Percentiles rank a stretch among this genome's conserved stretches.
Evolutionary conservation across 192 early-diverging fungal species (phyloP).

Genomic region (Pilaira anomala): DNA sequence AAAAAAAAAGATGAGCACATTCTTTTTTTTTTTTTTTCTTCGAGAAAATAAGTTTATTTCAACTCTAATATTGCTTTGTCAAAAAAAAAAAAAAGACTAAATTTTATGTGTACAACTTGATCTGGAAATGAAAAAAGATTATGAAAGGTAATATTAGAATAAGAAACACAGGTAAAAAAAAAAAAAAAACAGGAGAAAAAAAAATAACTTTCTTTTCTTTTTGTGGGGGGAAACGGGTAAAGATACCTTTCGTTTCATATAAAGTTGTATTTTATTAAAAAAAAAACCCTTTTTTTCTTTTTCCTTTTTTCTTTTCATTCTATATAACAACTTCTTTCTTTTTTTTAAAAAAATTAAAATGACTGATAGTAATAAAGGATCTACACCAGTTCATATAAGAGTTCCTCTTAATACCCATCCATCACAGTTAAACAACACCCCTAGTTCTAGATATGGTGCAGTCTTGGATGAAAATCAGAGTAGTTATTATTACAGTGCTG

Average conservation of each 20-base stretch:
- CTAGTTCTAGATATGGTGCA: background rate
- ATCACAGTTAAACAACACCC: constrained; percentile 1
- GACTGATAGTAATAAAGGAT: too few species aligned
- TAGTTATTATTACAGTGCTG: constrained; percentile 1
- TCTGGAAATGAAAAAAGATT: background rate
- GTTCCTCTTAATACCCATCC: constrained; percentile 18
- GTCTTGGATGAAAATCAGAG: background rate
- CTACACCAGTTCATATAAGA: background rate
- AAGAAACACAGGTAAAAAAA: background rate
- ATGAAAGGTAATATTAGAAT: background rate
- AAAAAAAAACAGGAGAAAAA: too few species aligned
- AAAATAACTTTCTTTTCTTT: too few species aligned
- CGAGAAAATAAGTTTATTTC: too few species aligned
- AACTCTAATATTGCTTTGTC: too few species aligned
- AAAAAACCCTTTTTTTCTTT: constrained; percentile 1
- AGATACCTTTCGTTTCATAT: too few species aligned
- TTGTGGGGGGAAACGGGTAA: too few species aligned
- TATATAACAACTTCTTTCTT: background rate
- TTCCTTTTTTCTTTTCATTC: background rate
- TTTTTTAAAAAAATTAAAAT: too few species aligned
- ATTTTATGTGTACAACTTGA: background rate
- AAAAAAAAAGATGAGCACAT: too few species aligned
- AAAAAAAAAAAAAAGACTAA: too few species aligned
- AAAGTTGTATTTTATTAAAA: background rate
- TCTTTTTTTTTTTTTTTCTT: too few species aligned